Conservation (phyloP, 1,139 yeast genomes). For the Candida glucosophila region DNA sequence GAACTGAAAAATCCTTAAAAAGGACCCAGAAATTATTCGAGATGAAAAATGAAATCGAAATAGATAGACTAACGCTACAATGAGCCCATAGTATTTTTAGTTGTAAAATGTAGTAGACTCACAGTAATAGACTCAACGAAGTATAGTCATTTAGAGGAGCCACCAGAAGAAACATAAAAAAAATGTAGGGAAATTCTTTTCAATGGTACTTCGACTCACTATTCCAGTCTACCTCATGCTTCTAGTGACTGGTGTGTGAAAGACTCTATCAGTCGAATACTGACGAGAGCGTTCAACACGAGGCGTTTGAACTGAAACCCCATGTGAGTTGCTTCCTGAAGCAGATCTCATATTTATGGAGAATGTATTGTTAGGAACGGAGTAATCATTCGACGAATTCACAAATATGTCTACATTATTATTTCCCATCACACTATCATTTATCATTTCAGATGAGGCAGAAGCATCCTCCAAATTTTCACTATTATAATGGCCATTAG, state of each 20-base stretch:
- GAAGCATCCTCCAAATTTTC: slow-evolving; percentile 6
- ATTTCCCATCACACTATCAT: slow-evolving; percentile 21
- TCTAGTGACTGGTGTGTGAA: slow-evolving; percentile 36
- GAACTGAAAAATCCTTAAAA: slow-evolving; percentile 20
- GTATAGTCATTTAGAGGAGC: too few relatives aligned
- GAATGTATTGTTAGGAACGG: slow-evolving; percentile 21
- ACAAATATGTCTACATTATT: slow-evolving; percentile 22
- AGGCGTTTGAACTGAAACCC: slow-evolving; percentile 24
- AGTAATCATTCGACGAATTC: slow-evolving; percentile 21
- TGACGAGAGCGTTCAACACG: slow-evolving; percentile 30
- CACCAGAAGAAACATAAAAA: too few relatives aligned
- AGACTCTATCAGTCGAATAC: slow-evolving; percentile 29
- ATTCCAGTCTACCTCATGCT: slow-evolving; percentile 18
- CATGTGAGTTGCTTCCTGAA: slow-evolving; percentile 8
- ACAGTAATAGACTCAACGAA: too few relatives aligned
- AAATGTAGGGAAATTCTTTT: too few relatives aligned
- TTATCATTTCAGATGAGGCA: slow-evolving; percentile 14
- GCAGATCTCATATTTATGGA: slow-evolving; percentile 15
- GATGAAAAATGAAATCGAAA: slow-evolving; percentile 21
- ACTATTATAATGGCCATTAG: slow-evolving; percentile 23
- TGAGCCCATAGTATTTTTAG: too few relatives aligned
- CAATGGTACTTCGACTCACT: too few relatives aligned
- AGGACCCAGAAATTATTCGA: slow-evolving; percentile 18
- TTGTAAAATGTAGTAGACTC: too few relatives aligned
- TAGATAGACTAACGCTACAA: slow-evolving; percentile 6